Conservation (phyloP, 192 early-diverging fungal genomes). For the Entrophospora sp. region DNA sequence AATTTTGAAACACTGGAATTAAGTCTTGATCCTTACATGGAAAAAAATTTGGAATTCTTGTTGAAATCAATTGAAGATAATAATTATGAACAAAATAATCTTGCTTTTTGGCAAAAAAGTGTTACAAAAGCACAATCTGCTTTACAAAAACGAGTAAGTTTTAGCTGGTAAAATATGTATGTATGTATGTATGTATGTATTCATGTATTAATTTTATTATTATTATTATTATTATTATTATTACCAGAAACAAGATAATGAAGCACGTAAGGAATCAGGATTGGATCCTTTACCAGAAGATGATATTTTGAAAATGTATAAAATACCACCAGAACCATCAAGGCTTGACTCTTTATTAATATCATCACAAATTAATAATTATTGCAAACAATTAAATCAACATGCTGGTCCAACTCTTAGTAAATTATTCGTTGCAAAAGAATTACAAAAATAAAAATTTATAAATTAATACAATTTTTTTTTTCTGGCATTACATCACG, state of each 20-base stretch:
- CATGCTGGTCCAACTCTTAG: constrained; percentile 90
- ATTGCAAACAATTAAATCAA: constrained; percentile 86
- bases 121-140: constrained; percentile 63
- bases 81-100: constrained; percentile 83
- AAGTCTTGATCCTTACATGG: constrained; percentile 73
- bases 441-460: constrained; percentile 65
- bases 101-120: constrained; percentile 91
- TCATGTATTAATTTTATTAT: neutral
- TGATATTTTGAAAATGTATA: constrained; percentile 64
- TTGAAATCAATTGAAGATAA: constrained; percentile 82
- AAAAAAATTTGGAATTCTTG: constrained; percentile 78
- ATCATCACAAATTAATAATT: constrained; percentile 85
- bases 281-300: constrained; percentile 69
- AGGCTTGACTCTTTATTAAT: constrained; percentile 85
- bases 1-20: constrained; percentile 72
- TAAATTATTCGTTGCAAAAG: constrained; percentile 79
- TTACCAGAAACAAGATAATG: constrained; percentile 74
- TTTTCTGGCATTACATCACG: too few relatives aligned
- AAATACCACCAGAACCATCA: constrained; percentile 75
- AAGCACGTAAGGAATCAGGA: constrained; percentile 52
- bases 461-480: too few relatives aligned
- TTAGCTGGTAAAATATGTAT: constrained; percentile 20
- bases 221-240: neutral
- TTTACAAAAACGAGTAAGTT: constrained; percentile 45
- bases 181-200: neutral